These are phyloP conservation scores for Saccharomycopsis fibuligera DNA, from an alignment of 805 yeast genomes.

Conservation along the genomic window DNA sequence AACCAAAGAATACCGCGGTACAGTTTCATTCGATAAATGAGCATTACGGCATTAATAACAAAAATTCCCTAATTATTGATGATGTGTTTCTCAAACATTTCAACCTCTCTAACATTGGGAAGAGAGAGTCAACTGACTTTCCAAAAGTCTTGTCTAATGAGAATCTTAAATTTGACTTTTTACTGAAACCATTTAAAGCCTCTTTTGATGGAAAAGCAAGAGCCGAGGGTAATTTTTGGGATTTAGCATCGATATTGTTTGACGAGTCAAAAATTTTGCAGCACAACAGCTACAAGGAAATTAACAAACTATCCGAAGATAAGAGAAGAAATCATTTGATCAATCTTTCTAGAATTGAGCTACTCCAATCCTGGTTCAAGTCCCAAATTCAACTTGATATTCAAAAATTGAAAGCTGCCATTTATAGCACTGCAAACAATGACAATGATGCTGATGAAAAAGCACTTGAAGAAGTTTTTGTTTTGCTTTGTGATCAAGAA, in stretches of 20 bases:
- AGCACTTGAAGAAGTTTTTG: constrained; percentile 45
- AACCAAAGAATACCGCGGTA: not conserved
- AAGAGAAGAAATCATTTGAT: constrained; percentile 25
- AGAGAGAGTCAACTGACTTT: constrained; percentile 26
- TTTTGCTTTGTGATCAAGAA: constrained; percentile 47
- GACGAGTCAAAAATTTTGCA: constrained; percentile 32
- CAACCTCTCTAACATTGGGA: constrained; percentile 22
- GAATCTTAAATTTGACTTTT: constrained; percentile 29
- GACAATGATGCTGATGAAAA: constrained; percentile 31
- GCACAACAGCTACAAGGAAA: constrained; percentile 24
- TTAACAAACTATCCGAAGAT: constrained; percentile 22
- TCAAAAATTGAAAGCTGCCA: no score
- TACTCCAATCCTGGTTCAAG: constrained; percentile 54
- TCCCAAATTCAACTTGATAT: no score
- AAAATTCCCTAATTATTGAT: not conserved
- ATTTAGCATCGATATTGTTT: constrained; percentile 58
- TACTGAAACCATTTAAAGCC: constrained; percentile 23
- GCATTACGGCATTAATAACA: not conserved
- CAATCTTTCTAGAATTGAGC: constrained; percentile 35
- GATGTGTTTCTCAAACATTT: constrained; percentile 4
- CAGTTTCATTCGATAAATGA: not conserved
- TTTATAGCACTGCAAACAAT: no score
- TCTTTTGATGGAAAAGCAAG: constrained; percentile 10
- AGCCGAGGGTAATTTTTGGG: constrained; percentile 38
- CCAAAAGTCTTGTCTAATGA: constrained; percentile 33